A percentile compares a stretch with the other conserved stretches of the same genome.
phyloP scores from a whole-genome alignment of 2,329 filamentous ascomycete species.

The Phyllosticta citrichinensis region DNA sequence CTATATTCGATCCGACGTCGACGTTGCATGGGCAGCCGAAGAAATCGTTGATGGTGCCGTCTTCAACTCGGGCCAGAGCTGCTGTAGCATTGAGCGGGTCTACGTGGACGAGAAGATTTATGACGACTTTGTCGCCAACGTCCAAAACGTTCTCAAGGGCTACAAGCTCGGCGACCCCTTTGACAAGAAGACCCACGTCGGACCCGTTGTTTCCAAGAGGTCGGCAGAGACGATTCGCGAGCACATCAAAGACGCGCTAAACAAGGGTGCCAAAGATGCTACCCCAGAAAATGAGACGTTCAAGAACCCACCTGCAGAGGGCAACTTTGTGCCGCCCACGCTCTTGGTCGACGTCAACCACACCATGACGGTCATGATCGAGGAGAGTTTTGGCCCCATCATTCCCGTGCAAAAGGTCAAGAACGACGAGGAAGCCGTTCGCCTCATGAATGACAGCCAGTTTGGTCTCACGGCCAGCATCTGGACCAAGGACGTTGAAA shows the following conservation, averaged over 20 bases:
- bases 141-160: slow-evolving; percentile 64
- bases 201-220: slow-evolving; percentile 75
- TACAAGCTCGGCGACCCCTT: slow-evolving; percentile 87
- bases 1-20: slow-evolving; percentile 77
- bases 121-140: slow-evolving; percentile 68
- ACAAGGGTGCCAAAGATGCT: slow-evolving; percentile 71
- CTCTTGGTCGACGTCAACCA: slow-evolving; percentile 72
- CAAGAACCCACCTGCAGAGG: slow-evolving; percentile 58
- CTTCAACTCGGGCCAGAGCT: slow-evolving; percentile 98
- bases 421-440: slow-evolving; percentile 68
- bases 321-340: slow-evolving; percentile 83
- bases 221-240: slow-evolving; percentile 66
- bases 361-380: slow-evolving; percentile 77
- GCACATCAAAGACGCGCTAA: slow-evolving; percentile 73
- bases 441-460: slow-evolving; percentile 87
- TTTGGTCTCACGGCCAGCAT: slow-evolving; percentile 94
- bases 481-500: slow-evolving; percentile 80
- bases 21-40: slow-evolving; percentile 80
- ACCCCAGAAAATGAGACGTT: slow-evolving; percentile 79
- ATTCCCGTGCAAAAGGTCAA: slow-evolving; percentile 84
- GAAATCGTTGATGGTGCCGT: slow-evolving; percentile 94
- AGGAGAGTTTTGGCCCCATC: slow-evolving; percentile 91
- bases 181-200: slow-evolving; percentile 68
- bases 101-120: slow-evolving; percentile 83
- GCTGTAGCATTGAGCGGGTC: slow-evolving; percentile 83